Percentiles rank a stretch among this genome's conserved stretches.
Conservation (phyloP, 2,329 filamentous ascomycete species). For the Clonostachys chloroleuca region DNA sequence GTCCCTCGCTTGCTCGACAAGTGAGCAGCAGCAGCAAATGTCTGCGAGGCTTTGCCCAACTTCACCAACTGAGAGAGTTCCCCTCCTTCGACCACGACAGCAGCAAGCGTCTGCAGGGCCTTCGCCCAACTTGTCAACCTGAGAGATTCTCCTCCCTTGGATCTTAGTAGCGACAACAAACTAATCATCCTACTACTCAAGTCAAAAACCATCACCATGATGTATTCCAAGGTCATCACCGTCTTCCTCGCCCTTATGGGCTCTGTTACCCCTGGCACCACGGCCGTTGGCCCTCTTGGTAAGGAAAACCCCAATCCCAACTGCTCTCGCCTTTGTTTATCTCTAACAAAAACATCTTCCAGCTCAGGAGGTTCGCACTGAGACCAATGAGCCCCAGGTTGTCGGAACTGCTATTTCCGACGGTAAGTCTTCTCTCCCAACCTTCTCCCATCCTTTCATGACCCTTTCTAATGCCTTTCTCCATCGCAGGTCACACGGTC, state of each 20-base stretch:
- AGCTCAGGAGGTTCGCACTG: constrained; percentile 20
- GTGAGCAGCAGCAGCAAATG: too few species aligned
- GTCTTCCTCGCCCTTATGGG: constrained; percentile 12
- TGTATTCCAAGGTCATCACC: constrained; percentile 3
- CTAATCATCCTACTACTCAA: too few species aligned
- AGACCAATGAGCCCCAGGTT: constrained; percentile 19
- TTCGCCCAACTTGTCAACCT: too few species aligned
- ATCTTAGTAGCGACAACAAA: too few species aligned
- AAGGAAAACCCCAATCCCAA: constrained; percentile 1
- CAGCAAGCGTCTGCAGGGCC: too few species aligned
- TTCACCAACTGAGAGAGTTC: too few species aligned
- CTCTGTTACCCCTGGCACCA: constrained; percentile 9
- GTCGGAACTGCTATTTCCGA: constrained; percentile 21
- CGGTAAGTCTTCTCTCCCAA: constrained; percentile 13
- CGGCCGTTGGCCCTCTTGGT: constrained; percentile 12
- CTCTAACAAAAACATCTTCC: background rate
- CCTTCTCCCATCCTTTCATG: background rate
- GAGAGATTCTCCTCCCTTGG: too few species aligned
- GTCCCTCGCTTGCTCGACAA: too few species aligned
- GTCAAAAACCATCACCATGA: too few species aligned
- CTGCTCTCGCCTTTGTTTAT: background rate
- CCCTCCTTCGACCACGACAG: too few species aligned
- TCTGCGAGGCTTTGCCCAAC: too few species aligned
- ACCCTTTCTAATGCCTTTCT: background rate
- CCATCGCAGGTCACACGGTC: constrained; percentile 9